Evolutionary conservation across 371 early-diverging fungal genomes (phyloP).

Genomic region (Vairimorpha apis): DNA sequence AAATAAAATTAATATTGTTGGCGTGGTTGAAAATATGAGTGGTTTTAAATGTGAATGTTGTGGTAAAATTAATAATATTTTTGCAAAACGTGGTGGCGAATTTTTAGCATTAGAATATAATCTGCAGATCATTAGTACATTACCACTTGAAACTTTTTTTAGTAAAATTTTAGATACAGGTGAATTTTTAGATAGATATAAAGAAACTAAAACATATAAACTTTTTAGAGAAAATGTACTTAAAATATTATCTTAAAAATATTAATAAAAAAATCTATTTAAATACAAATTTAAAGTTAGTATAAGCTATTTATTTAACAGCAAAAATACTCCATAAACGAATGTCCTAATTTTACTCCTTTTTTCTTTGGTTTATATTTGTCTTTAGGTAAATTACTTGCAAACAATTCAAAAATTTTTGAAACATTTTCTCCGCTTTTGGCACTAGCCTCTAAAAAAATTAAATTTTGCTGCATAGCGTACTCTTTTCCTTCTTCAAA

Average conservation of each 20-base stretch:
- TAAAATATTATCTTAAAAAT: background rate
- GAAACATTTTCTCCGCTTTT: constrained; percentile 82
- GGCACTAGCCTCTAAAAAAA: constrained; percentile 83
- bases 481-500: constrained; percentile 77
- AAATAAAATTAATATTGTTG: constrained; percentile 76
- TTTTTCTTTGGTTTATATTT: constrained; percentile 12
- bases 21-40: constrained; percentile 95
- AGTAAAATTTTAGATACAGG: constrained; percentile 38
- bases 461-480: constrained; percentile 72
- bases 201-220: constrained; percentile 2
- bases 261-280: background rate
- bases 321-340: constrained; percentile 43
- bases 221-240: constrained; percentile 6
- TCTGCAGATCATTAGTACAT: constrained; percentile 41
- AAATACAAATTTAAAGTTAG: background rate
- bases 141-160: constrained; percentile 40
- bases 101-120: constrained; percentile 47
- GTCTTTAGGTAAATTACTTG: constrained; percentile 62
- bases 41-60: constrained; percentile 89
- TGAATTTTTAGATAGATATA: constrained; percentile 12
- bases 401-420: constrained; percentile 57
- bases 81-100: constrained; percentile 58
- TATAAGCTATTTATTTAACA: constrained; percentile 24
- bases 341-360: constrained; percentile 21
- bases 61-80: constrained; percentile 37